Evolutionary conservation across 768 basidiomycete genomes (phyloP), one percentile per base, ranked within the genome.

Genomic region (Podaxis sp.): DNA sequence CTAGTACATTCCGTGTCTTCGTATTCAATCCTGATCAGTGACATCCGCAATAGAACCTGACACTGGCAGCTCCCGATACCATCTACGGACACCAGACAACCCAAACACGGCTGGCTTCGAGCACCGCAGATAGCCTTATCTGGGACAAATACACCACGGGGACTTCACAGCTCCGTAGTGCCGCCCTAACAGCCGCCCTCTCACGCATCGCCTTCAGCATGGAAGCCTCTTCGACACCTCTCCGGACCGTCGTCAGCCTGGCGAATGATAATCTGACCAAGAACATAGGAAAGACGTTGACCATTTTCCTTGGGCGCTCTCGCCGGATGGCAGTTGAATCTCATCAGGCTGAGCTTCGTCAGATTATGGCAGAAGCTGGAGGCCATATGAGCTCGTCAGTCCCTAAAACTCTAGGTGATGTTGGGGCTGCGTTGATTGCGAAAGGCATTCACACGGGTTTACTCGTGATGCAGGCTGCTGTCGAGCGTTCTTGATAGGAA

Each of bases 71-170:
- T 50, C 79, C 84, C 1, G 91, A 93, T 65, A 95, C 93, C 0
- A 74, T 91, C 0, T 95, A 95, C 64, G 89, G 84, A 0, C 76
- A 82, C 28, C 75, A 78, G 4, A 86, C 77, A 61, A 90, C 91
- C 4, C 80, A 88, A 68, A 87, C 81, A 11, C 82, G 83, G 5
- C 74, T 97, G 12, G 84, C 83, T 2, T 96, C 93, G 0, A 86
- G 90, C 22, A 90, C 91, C 1, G 93, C 93, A 0, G 96, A 98
- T 72, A 86, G 87, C 68, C 66, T 95, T 28, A 68, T 85, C 22
- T 96, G 95, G 93, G 78, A 82, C 0, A 83, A 82, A 46, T 91
- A 86, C 67, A 79, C 87, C 1, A 60, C 70, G 8, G 46, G 69
- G 0, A 26, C 46, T 22, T 50, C 33, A 10, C 46, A 56, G 22